phyloP scores from a whole-genome alignment of 257 asterid genomes.

The Solanum pinnatisectum region DNA sequence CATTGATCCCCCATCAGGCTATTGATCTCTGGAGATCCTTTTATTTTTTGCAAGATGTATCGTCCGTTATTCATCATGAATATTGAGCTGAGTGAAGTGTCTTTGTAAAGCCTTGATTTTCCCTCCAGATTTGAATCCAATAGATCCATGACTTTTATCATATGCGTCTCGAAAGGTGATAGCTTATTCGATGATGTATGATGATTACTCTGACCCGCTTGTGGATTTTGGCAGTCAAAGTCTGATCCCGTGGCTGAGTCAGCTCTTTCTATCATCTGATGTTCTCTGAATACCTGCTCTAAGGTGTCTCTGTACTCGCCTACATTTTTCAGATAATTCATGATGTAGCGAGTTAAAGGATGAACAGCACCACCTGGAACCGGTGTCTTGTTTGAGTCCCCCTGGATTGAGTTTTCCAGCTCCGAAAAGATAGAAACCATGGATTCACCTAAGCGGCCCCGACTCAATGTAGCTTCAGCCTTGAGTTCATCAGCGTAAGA shows the following conservation, averaged over 20 bases:
- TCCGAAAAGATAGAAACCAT: constrained; percentile 50
- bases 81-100: constrained; percentile 47
- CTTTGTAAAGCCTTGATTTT: constrained; percentile 66
- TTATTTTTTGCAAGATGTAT: constrained; percentile 67
- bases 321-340: constrained; percentile 48
- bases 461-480: constrained; percentile 42
- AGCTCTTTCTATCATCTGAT: constrained; percentile 45
- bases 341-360: constrained; percentile 64
- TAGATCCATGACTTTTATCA: constrained; percentile 53
- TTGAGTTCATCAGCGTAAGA: constrained; percentile 29
- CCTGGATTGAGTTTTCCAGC: constrained; percentile 61
- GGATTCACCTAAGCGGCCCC: constrained; percentile 55
- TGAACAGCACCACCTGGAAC: constrained; percentile 90
- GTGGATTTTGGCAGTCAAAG: constrained; percentile 14
- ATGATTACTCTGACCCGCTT: not conserved
- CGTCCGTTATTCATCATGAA: constrained; percentile 98
- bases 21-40: constrained; percentile 37
- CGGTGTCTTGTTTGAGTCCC: constrained; percentile 49
- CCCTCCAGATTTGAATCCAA: constrained; percentile 55
- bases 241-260: constrained; percentile 44
- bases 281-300: constrained; percentile 68
- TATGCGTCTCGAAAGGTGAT: constrained; percentile 47
- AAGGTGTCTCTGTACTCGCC: constrained; percentile 47
- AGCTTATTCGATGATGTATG: not conserved
- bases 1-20: constrained; percentile 56